A percentile compares a stretch with the other conserved stretches of the same genome.
Evolutionary conservation across 2,329 filamentous ascomycete species (phyloP).

Genomic region (Didymella exigua): DNA sequence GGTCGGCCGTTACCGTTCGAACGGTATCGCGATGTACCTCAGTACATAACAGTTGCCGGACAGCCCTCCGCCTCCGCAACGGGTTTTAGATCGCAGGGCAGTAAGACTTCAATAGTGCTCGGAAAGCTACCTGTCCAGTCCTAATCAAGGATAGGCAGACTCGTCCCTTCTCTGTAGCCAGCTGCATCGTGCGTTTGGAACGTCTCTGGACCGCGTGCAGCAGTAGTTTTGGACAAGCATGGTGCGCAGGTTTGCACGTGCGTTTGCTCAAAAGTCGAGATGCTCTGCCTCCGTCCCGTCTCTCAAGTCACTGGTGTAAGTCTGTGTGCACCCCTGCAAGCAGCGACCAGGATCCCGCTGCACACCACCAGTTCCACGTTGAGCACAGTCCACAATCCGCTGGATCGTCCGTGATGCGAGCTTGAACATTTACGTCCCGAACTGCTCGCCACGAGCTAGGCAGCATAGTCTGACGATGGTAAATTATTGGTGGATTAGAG

Average conservation of each 20-base stretch:
- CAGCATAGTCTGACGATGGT: constrained; percentile 24
- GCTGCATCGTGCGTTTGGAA: constrained; percentile 45
- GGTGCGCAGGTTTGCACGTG: constrained; percentile 32
- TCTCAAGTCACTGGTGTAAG: constrained; percentile 36
- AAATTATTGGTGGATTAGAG: constrained; percentile 47
- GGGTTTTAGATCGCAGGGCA: constrained; percentile 43
- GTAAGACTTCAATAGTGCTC: constrained; percentile 38
- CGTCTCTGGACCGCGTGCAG: constrained; percentile 40
- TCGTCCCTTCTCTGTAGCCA: constrained; percentile 40
- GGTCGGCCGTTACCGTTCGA: constrained; percentile 36
- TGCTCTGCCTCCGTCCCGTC: constrained; percentile 30
- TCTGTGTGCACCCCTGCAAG: constrained; percentile 29
- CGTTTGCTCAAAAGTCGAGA: constrained; percentile 28
- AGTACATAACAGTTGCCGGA: constrained; percentile 46
- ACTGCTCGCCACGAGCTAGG: constrained; percentile 40
- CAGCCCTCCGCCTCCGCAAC: constrained; percentile 37
- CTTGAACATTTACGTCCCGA: constrained; percentile 43
- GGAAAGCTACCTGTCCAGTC: constrained; percentile 43
- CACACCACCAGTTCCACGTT: constrained; percentile 44
- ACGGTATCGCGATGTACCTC: constrained; percentile 42
- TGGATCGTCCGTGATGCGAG: constrained; percentile 45
- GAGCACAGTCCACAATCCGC: constrained; percentile 44
- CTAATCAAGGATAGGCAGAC: constrained; percentile 39
- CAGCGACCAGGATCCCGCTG: constrained; percentile 27
- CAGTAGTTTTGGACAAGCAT: constrained; percentile 44